Base-by-base conservation (phyloP, 768 basidiomycete species). In the Hemileccinum impolitum region DNA sequence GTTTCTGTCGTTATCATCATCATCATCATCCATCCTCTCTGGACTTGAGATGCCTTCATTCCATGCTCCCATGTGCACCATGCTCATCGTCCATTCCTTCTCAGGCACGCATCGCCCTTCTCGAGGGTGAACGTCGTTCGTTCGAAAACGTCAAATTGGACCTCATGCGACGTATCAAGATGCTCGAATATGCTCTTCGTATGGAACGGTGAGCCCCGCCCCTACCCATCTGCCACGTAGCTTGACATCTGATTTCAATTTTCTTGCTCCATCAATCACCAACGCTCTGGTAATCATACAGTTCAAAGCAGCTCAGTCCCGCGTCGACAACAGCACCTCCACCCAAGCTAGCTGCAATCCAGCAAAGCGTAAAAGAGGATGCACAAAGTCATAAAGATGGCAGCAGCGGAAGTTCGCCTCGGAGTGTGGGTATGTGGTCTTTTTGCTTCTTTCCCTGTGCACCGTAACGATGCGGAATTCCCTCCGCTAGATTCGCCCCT, bases 141-240 rank as follows among this genome's bases (percentile, higher is more conserved):
- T 95, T 94, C 59, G 96, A 99, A 70, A 98, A 97, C 67, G 84
- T 95, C 54, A 92, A 96, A 70, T 79, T 94, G 54, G 96, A 98
- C 71, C 77, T 98, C 30, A 86, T 94, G 80, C 84, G 94, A 53
- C 84, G 96, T 51, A 96, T 97, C 58, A 96, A 96, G 81, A 96
- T 99, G 95, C 82, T 99, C 44, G 96, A 99, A 71, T 97, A 93
- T 70, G 96, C 95, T 35, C 75, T 99, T 41, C 84, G 93, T 40
- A 85, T 94, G 75, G 96, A 99, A 73, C 84, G 96, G 94, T 96
- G 54, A 62, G 81, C 75, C 31, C 34, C 52, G 40, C 50, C 46
- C 48, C 47, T 51, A 19, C 6, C 23, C 18, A 18, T 17, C 18
- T 10, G n/a, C 43, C 43, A 46, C 50, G 31, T 40, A 50, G 31